Conservation (phyloP, 768 basidiomycete genomes). For the Mycena rosella region DNA sequence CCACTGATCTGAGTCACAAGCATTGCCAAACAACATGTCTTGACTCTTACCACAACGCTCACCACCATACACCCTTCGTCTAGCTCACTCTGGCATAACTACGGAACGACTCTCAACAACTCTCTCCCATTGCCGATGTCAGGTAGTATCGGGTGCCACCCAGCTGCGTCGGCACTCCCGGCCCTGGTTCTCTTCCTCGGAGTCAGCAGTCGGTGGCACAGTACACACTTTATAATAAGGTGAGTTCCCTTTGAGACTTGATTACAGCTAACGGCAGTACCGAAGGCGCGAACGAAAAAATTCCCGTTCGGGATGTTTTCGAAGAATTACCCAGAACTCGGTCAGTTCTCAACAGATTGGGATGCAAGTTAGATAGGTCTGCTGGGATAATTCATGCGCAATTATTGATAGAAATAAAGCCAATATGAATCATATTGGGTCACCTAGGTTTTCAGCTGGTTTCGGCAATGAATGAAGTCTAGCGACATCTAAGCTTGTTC, state of each 20-base stretch:
- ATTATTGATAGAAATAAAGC: no score
- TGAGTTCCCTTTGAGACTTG: conserved; percentile 5
- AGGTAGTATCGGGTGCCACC: background rate
- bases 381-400: no score
- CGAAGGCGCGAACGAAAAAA: no score
- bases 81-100: background rate
- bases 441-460: no score
- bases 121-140: background rate
- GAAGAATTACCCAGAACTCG: no score
- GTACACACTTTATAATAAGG: background rate
- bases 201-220: conserved; percentile 2
- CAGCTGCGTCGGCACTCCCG: background rate
- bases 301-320: no score
- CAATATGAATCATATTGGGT: no score
- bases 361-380: no score
- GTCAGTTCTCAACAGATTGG: no score
- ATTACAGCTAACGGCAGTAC: no score
- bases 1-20: conserved; percentile 1
- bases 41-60: conserved; percentile 5
- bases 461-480: no score
- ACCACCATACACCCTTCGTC: conserved; percentile 2
- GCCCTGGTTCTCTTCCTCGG: conserved; percentile 1
- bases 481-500: no score
- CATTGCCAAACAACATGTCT: background rate
- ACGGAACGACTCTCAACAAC: background rate